Evolutionary conservation across 1,139 yeast species (phyloP), one percentile per base, ranked within the genome.

Genomic region (Protomyces macrosporus): DNA sequence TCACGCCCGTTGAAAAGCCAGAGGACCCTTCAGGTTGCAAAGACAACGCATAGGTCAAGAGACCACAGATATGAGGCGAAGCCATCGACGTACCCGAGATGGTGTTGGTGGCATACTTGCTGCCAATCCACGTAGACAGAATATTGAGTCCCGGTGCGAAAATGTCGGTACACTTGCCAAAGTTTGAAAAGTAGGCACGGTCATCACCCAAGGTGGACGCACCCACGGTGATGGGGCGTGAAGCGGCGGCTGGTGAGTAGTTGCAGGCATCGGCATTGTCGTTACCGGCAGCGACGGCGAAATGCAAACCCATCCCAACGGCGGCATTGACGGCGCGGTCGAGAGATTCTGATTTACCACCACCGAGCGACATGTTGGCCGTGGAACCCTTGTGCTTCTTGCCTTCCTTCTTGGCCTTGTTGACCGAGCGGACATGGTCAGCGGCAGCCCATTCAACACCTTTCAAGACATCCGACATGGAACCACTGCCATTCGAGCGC

Each of bases 21-120:
- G 97, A 90, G 68, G 82, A 87, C 37, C 87, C 76, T 63, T 84
- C 88, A 70, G 98, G 98, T 78, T 89, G 95, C 76, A 93, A 84
- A 32, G 97, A 89, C 71, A 93, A 80, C 78, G 84, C 91, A 82
- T 93, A 93, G 3, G 97, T 75, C 67, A 78, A 71, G 75, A 93
- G 82, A 70, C 98, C 98, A 68, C 90, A 87, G 75, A 93, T 87
- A 75, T 93, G 98, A 63, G 98, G 98, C 55, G 98, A 89, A 42
- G 98, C 98, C 98, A 93, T 93, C 30, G 98, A 93, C 30, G 98
- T 93, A 78, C 98, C 98, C 50, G 97, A 90, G 77, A 93, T 82
- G 61, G 93, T 85, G 67, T 96, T 96, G 69, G 96, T 87, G 57
- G 95, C 90, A 65, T 82, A 76, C 69, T 85, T 84, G 48, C 95